Percentiles rank a stretch among this genome's conserved stretches.
Conservation (phyloP, 106 monocot species). For the Narthecium ossifragum region DNA sequence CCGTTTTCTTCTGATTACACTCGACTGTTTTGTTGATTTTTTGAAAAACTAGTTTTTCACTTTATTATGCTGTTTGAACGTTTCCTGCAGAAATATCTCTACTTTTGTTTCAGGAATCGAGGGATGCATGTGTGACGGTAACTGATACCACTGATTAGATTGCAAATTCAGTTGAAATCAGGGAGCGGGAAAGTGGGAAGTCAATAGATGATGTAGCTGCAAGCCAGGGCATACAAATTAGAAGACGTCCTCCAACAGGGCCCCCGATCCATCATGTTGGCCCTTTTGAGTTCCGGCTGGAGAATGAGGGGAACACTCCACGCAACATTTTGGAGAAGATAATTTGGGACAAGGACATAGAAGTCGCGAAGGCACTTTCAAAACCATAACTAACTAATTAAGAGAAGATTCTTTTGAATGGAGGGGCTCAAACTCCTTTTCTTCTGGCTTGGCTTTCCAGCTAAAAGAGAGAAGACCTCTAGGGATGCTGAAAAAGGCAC, state of each 20-base stretch:
- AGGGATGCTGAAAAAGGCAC: conserved; percentile 24
- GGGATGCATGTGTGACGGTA: background rate
- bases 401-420: background rate
- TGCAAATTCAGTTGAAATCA: conserved; percentile 35
- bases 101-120: background rate
- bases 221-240: conserved; percentile 63
- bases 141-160: conserved; percentile 23
- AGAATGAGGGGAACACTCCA: conserved; percentile 71
- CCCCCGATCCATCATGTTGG: conserved; percentile 55
- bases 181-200: conserved; percentile 29
- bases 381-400: background rate
- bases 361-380: conserved; percentile 52
- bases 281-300: conserved; percentile 79
- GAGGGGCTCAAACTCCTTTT: background rate
- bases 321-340: conserved; percentile 86
- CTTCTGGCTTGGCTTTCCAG: conserved; percentile 30
- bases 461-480: conserved; percentile 72
- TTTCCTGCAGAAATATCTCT: no score
- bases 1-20: no score
- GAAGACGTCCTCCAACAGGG: conserved; percentile 56
- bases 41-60: no score
- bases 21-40: no score
- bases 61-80: no score
- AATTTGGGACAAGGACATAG: conserved; percentile 73
- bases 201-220: conserved; percentile 34